Evolutionary conservation across 1,284 basidiomycete genomes (phyloP), one percentile per base, ranked within the genome.

Genomic region (Sanghuangporus weigelae): DNA sequence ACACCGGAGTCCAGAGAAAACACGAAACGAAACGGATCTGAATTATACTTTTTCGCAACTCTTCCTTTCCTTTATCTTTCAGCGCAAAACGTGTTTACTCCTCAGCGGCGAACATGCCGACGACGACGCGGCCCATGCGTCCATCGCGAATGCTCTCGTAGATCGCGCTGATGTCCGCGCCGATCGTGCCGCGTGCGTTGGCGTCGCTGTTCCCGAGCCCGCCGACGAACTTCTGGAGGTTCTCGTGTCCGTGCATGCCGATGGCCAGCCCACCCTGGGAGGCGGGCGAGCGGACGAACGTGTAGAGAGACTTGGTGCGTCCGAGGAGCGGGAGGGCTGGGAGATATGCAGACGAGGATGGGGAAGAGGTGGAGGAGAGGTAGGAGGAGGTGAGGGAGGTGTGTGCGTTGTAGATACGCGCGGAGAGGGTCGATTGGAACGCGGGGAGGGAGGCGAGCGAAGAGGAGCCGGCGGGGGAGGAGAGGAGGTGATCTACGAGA

Each of bases 141-240:
- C 90, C 90, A 71, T 92, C 89, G 31, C 89, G 81, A 66, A 87
- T 85, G 16, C 86, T 83, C 76, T 92, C 88, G 66, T 90, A 84
- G 60, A 92, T 90, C 56, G 84, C 74, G 2, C 86, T 80, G 16
- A 90, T 78, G 68, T 84, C 84, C 69, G 86, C 81, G 0, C 90
- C 90, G 57, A 87, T 75, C 0, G 87, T 86, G 7, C 76, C 78
- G 42, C 88, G 85, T 35, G 65, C 64, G 1, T 60, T 60, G 4
- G 31, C 53, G n/a, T 56, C 21, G 5, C 51, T 23, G 16, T 11
- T 67, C 10, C 84, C 83, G n/a, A 83, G 75, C 7, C 85, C 85
- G 55, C 80, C 77, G 38, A 72, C 76, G 70, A 89, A 89, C 48
- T 75, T 71, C 36, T 75, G 75, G 66, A 81, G 73, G 71, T 93